These are phyloP conservation scores for Sugiyamaella paludigena DNA, from an alignment of 1,139 yeast genomes.

Conservation along the genomic window DNA sequence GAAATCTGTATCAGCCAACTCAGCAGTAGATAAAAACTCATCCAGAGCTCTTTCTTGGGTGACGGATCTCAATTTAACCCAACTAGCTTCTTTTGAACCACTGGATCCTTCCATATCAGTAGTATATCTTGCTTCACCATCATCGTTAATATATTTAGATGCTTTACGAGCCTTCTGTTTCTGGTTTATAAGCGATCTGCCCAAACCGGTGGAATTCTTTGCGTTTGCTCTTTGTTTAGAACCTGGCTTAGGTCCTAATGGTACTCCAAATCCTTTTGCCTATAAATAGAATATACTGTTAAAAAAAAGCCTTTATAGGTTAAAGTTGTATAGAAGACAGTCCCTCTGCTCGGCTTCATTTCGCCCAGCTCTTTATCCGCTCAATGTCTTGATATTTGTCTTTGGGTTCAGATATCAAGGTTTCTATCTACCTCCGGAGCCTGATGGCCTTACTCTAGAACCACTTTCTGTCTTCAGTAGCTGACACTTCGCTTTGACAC, in stretches of 20 bases:
- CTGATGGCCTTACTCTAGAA: too few species aligned
- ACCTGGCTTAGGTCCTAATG: conserved; percentile 89
- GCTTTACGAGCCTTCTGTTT: conserved; percentile 67
- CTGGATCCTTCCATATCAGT: conserved; percentile 31
- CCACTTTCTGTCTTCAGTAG: too few species aligned
- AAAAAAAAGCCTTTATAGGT: too few species aligned
- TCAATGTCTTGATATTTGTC: too few species aligned
- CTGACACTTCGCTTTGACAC: too few species aligned
- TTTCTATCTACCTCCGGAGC: too few species aligned
- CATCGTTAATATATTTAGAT: conserved; percentile 78
- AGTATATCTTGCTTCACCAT: conserved; percentile 39
- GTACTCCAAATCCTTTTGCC: conserved; percentile 43
- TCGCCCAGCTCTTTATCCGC: too few species aligned
- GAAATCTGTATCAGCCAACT: conserved; percentile 92
- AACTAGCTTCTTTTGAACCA: conserved; percentile 76
- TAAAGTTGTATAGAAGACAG: too few species aligned
- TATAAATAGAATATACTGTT: conserved; percentile 1
- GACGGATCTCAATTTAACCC: conserved; percentile 89
- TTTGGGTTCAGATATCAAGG: too few species aligned
- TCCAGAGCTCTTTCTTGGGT: conserved; percentile 94
- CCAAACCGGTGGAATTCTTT: conserved; percentile 80
- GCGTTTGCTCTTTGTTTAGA: conserved; percentile 56
- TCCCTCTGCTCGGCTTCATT: too few species aligned
- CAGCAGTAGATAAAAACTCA: conserved; percentile 92
- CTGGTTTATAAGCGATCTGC: conserved; percentile 77